A percentile compares a stretch with the other conserved stretches of the same genome.
These are phyloP conservation scores for Paecilomyces sp. DNA, from an alignment of 2,329 filamentous ascomycete genomes.

Conservation along the genomic window DNA sequence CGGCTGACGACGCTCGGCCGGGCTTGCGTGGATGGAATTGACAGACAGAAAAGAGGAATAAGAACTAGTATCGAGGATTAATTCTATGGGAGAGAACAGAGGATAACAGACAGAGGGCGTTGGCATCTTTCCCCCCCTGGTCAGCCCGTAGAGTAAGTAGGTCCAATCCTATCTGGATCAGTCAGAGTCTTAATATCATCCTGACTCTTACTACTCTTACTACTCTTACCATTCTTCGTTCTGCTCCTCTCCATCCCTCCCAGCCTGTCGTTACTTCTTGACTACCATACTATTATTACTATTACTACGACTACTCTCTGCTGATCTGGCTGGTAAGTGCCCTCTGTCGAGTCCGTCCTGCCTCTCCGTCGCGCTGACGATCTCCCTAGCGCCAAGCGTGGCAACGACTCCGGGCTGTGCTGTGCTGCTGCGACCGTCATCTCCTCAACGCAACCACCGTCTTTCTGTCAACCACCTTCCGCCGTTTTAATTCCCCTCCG, in stretches of 20 bases:
- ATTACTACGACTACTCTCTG: too few relatives aligned
- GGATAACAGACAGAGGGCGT: not conserved
- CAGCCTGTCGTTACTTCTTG: too few relatives aligned
- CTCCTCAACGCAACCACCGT: constrained; percentile 9
- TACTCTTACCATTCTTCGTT: too few relatives aligned
- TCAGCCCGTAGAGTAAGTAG: too few relatives aligned
- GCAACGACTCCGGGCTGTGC: constrained; percentile 18
- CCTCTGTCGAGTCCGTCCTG: constrained; percentile 1
- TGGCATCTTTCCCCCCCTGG: too few relatives aligned
- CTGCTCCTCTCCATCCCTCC: too few relatives aligned
- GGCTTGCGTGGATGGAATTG: constrained; percentile 5
- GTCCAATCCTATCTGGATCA: too few relatives aligned
- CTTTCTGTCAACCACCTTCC: constrained; percentile 2
- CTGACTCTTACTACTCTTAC: too few relatives aligned
- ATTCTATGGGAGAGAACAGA: not conserved
- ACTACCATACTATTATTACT: not conserved
- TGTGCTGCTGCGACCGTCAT: constrained; percentile 14
- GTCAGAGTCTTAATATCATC: too few relatives aligned
- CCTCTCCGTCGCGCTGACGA: constrained; percentile 15
- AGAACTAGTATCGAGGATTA: too few relatives aligned
- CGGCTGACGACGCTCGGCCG: constrained; percentile 30
- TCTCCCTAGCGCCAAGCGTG: constrained; percentile 18
- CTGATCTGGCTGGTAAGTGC: not conserved
- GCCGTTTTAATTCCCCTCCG: constrained; percentile 4
- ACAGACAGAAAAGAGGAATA: too few relatives aligned